phyloP scores from a whole-genome alignment of 2,329 filamentous ascomycete species.

The Cladosporium oxysporum region DNA sequence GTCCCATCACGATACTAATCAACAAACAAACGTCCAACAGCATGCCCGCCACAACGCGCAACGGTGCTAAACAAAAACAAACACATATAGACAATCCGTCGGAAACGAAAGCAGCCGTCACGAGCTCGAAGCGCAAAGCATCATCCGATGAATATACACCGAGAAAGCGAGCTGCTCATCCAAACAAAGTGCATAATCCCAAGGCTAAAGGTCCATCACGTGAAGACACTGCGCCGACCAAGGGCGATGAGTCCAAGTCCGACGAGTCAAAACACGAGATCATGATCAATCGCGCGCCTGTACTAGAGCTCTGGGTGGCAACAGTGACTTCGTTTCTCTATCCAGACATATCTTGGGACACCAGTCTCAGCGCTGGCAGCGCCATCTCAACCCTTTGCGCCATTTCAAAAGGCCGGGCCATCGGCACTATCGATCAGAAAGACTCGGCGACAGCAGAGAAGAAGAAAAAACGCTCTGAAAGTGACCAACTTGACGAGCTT shows the following conservation, averaged over 20 bases:
- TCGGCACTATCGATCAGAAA: conserved; percentile 33
- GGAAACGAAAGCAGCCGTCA: conserved; percentile 10
- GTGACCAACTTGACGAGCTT: conserved; percentile 29
- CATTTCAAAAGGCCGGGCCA: conserved; percentile 36
- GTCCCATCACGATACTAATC: not conserved
- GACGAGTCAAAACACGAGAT: conserved; percentile 20
- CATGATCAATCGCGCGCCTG: conserved; percentile 37
- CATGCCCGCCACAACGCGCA: conserved; percentile 9
- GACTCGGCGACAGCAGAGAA: conserved; percentile 26
- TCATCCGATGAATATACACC: not conserved
- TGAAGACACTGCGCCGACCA: not conserved
- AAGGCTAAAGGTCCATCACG: not conserved
- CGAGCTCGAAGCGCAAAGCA: not conserved
- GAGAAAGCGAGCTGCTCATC: not conserved
- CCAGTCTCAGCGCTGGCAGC: conserved; percentile 36
- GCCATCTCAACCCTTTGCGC: conserved; percentile 37
- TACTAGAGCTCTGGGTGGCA: conserved; percentile 36
- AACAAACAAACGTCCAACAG: not conserved
- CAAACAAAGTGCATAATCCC: not conserved
- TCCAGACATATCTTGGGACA: conserved; percentile 33
- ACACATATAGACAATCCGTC: not conserved
- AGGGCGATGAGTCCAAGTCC: not conserved
- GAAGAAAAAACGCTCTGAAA: conserved; percentile 24
- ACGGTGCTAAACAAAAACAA: not conserved
- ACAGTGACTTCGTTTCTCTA: conserved; percentile 33